phyloP scores from a whole-genome alignment of 208 protist species.

The Endotrypanum monterogeii region DNA sequence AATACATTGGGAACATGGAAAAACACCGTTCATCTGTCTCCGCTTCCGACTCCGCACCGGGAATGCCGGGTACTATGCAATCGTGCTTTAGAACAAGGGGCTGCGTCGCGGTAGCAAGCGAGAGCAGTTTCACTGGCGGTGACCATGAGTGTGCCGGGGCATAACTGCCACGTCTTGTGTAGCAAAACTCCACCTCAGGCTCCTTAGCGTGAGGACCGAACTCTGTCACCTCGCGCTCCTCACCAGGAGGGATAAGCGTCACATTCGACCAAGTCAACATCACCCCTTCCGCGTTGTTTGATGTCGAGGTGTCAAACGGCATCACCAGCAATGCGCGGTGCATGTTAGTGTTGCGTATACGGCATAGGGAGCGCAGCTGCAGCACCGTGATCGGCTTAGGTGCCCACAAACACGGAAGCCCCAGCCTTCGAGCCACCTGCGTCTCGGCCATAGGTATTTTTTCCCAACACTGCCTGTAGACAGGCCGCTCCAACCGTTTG shows the following conservation, averaged over 20 bases:
- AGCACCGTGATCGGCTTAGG: conserved; percentile 7
- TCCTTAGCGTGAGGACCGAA: conserved; percentile 21
- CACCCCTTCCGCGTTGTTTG: background rate
- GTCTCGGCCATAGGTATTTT: background rate
- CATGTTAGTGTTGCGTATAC: conserved; percentile 17
- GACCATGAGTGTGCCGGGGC: conserved; percentile 39
- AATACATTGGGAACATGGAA: conserved; percentile 2
- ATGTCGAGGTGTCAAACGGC: background rate
- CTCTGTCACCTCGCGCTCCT: conserved; percentile 11
- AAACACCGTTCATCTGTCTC: background rate
- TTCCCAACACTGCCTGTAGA: background rate
- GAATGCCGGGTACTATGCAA: background rate
- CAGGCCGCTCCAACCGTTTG: background rate
- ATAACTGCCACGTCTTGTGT: background rate
- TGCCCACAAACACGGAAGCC: conserved; percentile 3
- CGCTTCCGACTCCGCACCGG: background rate
- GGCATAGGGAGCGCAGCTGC: conserved; percentile 20
- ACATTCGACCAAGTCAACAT: conserved; percentile 18
- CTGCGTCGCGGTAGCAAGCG: conserved; percentile 37
- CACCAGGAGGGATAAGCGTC: conserved; percentile 12
- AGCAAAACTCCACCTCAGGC: conserved; percentile 37
- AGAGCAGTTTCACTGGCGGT: conserved; percentile 39
- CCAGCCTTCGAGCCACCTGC: background rate
- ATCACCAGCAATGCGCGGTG: conserved; percentile 17
- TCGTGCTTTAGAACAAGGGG: conserved; percentile 46